phyloP scores from a whole-genome alignment of 2,329 filamentous ascomycete genomes.

The Xylaria polymorpha region DNA sequence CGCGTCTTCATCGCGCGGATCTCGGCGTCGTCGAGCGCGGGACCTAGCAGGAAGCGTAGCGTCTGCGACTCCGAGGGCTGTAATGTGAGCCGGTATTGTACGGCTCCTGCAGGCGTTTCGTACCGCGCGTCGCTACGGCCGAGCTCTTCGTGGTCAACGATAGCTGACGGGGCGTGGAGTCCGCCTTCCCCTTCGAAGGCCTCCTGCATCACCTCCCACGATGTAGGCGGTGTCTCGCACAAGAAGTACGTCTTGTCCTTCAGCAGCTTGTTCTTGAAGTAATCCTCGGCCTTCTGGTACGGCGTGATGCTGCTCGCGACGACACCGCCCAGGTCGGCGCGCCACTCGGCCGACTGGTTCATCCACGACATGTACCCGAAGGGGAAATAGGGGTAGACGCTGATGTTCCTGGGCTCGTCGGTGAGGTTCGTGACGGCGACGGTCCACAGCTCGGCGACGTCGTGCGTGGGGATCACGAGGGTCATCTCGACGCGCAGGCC shows the following conservation, averaged over 20 bases:
- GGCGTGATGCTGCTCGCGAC: constrained; percentile 65
- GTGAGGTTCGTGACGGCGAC: constrained; percentile 64
- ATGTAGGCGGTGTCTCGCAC: constrained; percentile 61
- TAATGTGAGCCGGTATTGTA: constrained; percentile 62
- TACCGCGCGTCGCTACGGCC: constrained; percentile 63
- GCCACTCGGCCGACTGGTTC: constrained; percentile 68
- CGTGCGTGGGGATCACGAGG: constrained; percentile 62
- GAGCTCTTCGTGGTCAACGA: constrained; percentile 53
- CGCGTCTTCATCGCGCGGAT: constrained; percentile 58
- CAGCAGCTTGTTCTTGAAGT: constrained; percentile 66
- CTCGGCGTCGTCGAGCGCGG: constrained; percentile 64
- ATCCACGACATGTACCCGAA: constrained; percentile 73
- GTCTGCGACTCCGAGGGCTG: constrained; percentile 55
- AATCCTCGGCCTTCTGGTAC: constrained; percentile 67
- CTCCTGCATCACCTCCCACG: constrained; percentile 65
- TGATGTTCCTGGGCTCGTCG: constrained; percentile 57
- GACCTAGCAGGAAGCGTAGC: constrained; percentile 67
- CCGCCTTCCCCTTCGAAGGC: constrained; percentile 68
- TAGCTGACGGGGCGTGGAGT: constrained; percentile 61
- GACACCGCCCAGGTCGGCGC: constrained; percentile 60
- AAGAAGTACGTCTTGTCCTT: constrained; percentile 70
- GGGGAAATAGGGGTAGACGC: constrained; percentile 67
- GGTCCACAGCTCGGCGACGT: constrained; percentile 67
- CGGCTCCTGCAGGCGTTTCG: constrained; percentile 64
- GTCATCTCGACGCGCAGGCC: constrained; percentile 65